Evolutionary conservation across 495 filamentous ascomycete species (phyloP).

Genomic region (Tuber borchii): DNA sequence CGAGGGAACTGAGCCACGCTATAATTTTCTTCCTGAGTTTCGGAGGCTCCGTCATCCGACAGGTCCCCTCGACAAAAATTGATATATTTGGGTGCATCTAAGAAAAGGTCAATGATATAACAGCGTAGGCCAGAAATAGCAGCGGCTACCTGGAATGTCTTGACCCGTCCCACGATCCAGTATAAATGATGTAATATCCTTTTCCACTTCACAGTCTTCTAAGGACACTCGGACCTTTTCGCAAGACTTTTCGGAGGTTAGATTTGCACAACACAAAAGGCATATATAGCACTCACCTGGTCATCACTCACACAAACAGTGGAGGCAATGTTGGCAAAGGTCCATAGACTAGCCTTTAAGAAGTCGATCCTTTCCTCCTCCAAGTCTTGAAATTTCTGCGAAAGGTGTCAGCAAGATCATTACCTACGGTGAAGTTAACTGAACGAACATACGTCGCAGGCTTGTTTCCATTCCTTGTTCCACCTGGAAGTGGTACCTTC

Average conservation of each 20-base stretch:
- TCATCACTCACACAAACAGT: constrained; percentile 99
- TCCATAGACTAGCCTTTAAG: constrained; percentile 94
- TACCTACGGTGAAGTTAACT: background rate
- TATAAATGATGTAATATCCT: constrained; percentile 88
- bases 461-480: constrained; percentile 97
- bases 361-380: constrained; percentile 97
- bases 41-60: constrained; percentile 66
- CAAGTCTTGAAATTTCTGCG: constrained; percentile 93
- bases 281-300: constrained; percentile 50
- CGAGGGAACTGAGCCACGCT: constrained; percentile 93
- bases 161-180: constrained; percentile 83
- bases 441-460: constrained; percentile 65
- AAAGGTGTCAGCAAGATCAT: constrained; percentile 19
- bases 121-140: background rate
- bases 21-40: constrained; percentile 76
- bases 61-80: constrained; percentile 93
- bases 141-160: constrained; percentile 63
- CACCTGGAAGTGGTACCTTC: constrained; percentile 92
- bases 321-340: constrained; percentile 91
- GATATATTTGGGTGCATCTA: constrained; percentile 90
- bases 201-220: constrained; percentile 92
- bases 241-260: constrained; percentile 55
- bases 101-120: constrained; percentile 19
- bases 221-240: constrained; percentile 94
- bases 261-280: background rate